phyloP scores from a whole-genome alignment of 768 basidiomycete genomes.

The Trichaptum fuscoviolaceum region DNA sequence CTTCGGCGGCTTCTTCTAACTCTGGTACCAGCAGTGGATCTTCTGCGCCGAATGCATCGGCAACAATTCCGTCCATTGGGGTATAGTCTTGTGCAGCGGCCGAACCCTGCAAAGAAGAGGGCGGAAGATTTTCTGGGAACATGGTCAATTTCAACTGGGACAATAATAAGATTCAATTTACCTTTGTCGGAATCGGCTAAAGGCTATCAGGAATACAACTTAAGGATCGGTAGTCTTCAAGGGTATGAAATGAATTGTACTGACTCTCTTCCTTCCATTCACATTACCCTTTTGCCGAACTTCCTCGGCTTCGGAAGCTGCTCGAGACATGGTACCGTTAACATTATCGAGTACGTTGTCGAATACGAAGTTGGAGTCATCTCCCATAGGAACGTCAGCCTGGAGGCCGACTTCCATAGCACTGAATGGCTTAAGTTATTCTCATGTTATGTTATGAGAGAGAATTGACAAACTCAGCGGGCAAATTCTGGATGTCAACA shows the following conservation, averaged over 20 bases:
- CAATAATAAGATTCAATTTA: neutral
- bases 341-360: neutral
- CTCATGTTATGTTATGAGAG: neutral
- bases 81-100: conserved; percentile 14
- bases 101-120: conserved; percentile 7
- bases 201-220: neutral
- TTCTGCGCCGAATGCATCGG: neutral
- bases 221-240: neutral
- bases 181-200: neutral
- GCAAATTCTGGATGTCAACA: conserved; percentile 5
- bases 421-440: neutral
- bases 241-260: neutral
- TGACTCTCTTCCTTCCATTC: neutral
- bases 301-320: neutral
- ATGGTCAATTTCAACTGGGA: neutral
- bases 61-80: neutral
- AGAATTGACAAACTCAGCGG: neutral
- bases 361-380: neutral
- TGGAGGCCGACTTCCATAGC: neutral
- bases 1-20: conserved; percentile 7
- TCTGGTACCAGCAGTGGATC: conserved; percentile 13
- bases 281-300: neutral
- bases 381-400: neutral
- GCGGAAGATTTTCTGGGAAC: conserved; percentile 7
- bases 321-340: neutral